Evolutionary conservation across 2,329 filamentous ascomycete genomes (phyloP).

Genomic region (Ciborinia camelliae): DNA sequence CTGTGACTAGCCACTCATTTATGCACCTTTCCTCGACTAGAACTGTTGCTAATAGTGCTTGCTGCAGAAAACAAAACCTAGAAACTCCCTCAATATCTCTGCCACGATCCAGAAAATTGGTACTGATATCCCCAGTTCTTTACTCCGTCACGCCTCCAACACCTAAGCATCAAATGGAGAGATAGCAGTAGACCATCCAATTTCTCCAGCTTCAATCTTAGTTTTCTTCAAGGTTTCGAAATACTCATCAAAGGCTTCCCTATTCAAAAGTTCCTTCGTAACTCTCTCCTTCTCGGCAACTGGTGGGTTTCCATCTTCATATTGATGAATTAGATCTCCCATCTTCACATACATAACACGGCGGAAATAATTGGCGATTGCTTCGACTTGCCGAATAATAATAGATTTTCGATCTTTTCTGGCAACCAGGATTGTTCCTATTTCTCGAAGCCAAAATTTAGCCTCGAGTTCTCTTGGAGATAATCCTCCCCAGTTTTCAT

Average conservation of each 20-base stretch:
- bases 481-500: not conserved
- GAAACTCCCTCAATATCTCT: not conserved
- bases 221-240: not conserved
- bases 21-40: no score
- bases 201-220: not conserved
- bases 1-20: fast-evolving
- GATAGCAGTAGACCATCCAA: not conserved
- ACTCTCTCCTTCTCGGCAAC: not conserved
- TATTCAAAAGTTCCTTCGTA: not conserved
- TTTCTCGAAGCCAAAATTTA: not conserved
- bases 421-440: not conserved
- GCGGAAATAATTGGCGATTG: not conserved
- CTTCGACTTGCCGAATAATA: not conserved
- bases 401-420: not conserved
- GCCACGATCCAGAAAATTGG: not conserved
- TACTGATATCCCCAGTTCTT: fast-evolving
- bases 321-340: not conserved
- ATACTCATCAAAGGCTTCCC: not conserved
- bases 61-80: no score
- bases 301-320: no score
- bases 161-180: not conserved
- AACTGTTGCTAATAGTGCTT: not conserved
- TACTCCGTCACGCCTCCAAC: not conserved
- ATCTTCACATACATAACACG: not conserved
- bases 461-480: not conserved